Conservation (phyloP, 345 rosid species). For the Citrus medica region DNA sequence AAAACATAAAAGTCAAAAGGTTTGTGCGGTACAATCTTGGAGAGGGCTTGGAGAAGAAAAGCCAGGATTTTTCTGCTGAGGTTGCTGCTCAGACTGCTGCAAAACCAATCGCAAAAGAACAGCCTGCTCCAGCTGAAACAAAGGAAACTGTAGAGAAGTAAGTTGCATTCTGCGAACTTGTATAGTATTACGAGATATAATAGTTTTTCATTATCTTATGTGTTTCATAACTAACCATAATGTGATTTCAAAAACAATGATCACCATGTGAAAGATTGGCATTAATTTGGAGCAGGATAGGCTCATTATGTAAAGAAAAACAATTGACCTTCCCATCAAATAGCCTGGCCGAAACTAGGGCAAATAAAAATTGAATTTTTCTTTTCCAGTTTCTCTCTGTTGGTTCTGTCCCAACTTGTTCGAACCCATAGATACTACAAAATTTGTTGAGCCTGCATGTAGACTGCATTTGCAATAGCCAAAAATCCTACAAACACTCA, state of each 20-base stretch:
- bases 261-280: not conserved
- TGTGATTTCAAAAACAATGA: not conserved
- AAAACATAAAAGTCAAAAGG: constrained; percentile 86
- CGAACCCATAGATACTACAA: not conserved
- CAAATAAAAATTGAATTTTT: not conserved
- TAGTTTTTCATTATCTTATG: not conserved
- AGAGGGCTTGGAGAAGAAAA: constrained; percentile 89
- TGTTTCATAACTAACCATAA: not conserved
- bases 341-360: not conserved
- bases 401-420: not conserved
- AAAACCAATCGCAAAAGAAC: constrained; percentile 49
- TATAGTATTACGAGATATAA: not conserved
- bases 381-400: not conserved
- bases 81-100: constrained; percentile 93
- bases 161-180: constrained; percentile 17
- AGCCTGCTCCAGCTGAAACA: constrained; percentile 47
- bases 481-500: not conserved
- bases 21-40: constrained; percentile 86
- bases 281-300: not conserved
- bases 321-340: not conserved
- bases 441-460: not conserved
- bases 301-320: not conserved
- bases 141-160: constrained; percentile 61
- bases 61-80: constrained; percentile 94
- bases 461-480: not conserved